These are phyloP conservation scores for Salmacisia buchloeana DNA, from an alignment of 1,284 basidiomycete genomes.

Conservation along the genomic window DNA sequence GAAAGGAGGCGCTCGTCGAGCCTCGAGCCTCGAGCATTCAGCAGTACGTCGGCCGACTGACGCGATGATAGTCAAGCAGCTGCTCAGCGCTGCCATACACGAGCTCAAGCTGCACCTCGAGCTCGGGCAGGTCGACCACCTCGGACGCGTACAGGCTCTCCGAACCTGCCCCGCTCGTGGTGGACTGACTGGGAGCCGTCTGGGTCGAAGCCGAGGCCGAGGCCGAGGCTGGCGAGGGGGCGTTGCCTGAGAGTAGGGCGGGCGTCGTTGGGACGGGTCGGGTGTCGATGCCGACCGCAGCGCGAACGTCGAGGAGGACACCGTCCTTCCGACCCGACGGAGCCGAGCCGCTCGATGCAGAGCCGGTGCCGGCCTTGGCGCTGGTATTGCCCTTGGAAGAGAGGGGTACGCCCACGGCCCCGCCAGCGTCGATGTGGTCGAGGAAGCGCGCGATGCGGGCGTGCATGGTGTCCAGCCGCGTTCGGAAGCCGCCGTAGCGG, in stretches of 20 bases:
- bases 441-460: conserved; percentile 24
- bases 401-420: conserved; percentile 15
- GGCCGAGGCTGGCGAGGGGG: background rate
- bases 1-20: no score
- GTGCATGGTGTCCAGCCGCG: conserved; percentile 49
- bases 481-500: conserved; percentile 49
- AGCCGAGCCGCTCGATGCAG: background rate
- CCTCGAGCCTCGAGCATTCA: no score
- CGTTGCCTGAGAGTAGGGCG: background rate
- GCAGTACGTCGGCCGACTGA: conserved; percentile 37
- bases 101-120: conserved; percentile 30
- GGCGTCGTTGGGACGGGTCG: background rate
- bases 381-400: conserved; percentile 6
- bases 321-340: background rate
- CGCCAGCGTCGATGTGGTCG: conserved; percentile 17
- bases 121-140: conserved; percentile 28
- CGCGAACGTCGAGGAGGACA: conserved; percentile 14
- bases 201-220: background rate
- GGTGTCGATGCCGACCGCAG: background rate
- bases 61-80: conserved; percentile 39
- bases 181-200: conserved; percentile 13
- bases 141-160: conserved; percentile 17
- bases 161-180: conserved; percentile 7
- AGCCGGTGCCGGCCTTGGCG: background rate
- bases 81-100: conserved; percentile 39